These are phyloP conservation scores for Deuterostichococcus epilithicus DNA, from an alignment of 139 green algal genomes.

Conservation along the genomic window DNA sequence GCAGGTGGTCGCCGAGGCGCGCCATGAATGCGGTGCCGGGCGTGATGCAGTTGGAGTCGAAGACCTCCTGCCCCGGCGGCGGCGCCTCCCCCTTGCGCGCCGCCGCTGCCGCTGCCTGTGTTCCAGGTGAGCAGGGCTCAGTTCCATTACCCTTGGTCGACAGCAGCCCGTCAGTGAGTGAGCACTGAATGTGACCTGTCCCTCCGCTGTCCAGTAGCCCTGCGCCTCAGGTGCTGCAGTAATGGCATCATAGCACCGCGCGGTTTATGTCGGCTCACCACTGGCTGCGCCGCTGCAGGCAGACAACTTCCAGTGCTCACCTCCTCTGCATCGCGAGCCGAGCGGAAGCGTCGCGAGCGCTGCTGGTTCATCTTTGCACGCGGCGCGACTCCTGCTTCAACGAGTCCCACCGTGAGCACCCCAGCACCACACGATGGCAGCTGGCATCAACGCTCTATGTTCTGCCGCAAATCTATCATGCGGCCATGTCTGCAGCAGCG, in stretches of 20 bases:
- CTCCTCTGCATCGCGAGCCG: conserved; percentile 43
- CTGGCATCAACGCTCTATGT: too few species aligned
- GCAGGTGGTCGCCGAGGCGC: conserved; percentile 67
- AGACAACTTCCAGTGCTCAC: neutral
- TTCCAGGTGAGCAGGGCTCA: neutral
- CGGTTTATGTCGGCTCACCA: too few species aligned
- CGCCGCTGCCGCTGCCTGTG: conserved; percentile 42
- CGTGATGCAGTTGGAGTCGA: conserved; percentile 95
- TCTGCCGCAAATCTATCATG: too few species aligned
- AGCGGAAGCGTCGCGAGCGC: conserved; percentile 76
- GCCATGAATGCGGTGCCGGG: conserved; percentile 78
- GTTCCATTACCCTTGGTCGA: neutral
- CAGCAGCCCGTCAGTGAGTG: too few species aligned
- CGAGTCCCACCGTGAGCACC: too few species aligned
- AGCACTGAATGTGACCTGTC: too few species aligned
- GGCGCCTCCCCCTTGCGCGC: conserved; percentile 48
- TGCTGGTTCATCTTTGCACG: conserved; percentile 98
- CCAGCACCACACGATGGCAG: too few species aligned
- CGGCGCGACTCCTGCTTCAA: conserved; percentile 67
- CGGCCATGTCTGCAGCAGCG: too few species aligned
- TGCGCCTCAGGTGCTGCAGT: neutral
- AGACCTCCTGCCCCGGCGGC: conserved; percentile 44
- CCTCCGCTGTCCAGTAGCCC: too few species aligned
- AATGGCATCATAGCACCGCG: too few species aligned
- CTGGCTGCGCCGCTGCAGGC: neutral